phyloP scores from a whole-genome alignment of 2,329 filamentous ascomycete species.

The Microdochium trichocladiopsis region DNA sequence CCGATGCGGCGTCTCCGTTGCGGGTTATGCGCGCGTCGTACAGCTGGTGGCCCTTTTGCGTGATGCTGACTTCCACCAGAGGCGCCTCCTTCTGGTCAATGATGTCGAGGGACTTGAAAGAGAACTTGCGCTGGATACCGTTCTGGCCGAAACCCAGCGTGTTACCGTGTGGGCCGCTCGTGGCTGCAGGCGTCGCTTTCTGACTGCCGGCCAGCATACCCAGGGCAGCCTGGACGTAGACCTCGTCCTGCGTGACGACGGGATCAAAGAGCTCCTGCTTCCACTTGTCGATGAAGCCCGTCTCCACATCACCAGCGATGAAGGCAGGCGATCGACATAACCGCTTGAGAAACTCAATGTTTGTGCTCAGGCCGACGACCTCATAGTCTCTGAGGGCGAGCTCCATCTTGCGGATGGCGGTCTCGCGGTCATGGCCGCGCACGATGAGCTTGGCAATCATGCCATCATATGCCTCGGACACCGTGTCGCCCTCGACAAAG shows the following conservation, averaged over 20 bases:
- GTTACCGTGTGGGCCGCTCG: constrained; percentile 34
- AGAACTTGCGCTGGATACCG: constrained; percentile 36
- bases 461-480: constrained; percentile 92
- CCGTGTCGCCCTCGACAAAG: constrained; percentile 83
- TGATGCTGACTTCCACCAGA: constrained; percentile 45
- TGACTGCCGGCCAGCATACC: constrained; percentile 50
- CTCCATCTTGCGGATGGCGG: constrained; percentile 75
- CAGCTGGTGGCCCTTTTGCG: constrained; percentile 37
- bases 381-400: constrained; percentile 82
- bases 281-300: constrained; percentile 92
- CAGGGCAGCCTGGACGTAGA: constrained; percentile 81
- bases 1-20: constrained; percentile 23
- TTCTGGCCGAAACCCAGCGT: constrained; percentile 47
- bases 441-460: constrained; percentile 99
- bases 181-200: constrained; percentile 18
- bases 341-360: constrained; percentile 92
- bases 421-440: constrained; percentile 67
- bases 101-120: constrained; percentile 52
- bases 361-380: constrained; percentile 86
- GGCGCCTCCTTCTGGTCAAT: constrained; percentile 57
- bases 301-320: constrained; percentile 82
- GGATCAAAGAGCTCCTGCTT: constrained; percentile 68
- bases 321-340: constrained; percentile 79
- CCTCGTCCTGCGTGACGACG: constrained; percentile 56
- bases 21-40: constrained; percentile 40